These are phyloP conservation scores for Colletotrichum sp. DNA, from an alignment of 2,329 filamentous ascomycete genomes.

Conservation along the genomic window DNA sequence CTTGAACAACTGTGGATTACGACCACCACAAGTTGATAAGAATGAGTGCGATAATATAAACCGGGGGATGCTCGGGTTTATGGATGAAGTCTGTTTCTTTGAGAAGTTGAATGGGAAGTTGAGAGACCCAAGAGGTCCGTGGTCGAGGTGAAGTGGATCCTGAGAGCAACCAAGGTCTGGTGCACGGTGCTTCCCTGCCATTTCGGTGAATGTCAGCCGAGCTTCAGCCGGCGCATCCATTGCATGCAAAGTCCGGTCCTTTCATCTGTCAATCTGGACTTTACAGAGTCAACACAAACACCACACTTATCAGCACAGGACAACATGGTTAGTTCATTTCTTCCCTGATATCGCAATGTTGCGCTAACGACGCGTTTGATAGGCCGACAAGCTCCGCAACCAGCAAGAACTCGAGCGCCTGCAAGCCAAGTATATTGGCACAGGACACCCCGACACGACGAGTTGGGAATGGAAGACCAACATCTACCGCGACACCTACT, in stretches of 20 bases:
- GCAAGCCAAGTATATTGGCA: constrained; percentile 94
- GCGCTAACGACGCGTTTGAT: background rate
- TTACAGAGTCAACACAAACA: background rate
- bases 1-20: background rate
- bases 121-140: background rate
- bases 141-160: background rate
- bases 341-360: no score
- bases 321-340: background rate
- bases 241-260: background rate
- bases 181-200: background rate
- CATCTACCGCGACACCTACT: constrained; percentile 91
- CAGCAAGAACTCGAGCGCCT: constrained; percentile 97
- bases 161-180: background rate
- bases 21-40: background rate
- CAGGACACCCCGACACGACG: constrained; percentile 94
- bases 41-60: background rate
- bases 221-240: constrained; percentile 19
- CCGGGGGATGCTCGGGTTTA: background rate
- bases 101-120: background rate
- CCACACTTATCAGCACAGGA: background rate
- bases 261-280: background rate
- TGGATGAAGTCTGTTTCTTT: background rate
- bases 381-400: constrained; percentile 97
- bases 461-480: constrained; percentile 98
- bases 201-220: background rate